These are phyloP conservation scores for Knoxia roxburghii DNA, from an alignment of 257 asterid species.

Conservation along the genomic window DNA sequence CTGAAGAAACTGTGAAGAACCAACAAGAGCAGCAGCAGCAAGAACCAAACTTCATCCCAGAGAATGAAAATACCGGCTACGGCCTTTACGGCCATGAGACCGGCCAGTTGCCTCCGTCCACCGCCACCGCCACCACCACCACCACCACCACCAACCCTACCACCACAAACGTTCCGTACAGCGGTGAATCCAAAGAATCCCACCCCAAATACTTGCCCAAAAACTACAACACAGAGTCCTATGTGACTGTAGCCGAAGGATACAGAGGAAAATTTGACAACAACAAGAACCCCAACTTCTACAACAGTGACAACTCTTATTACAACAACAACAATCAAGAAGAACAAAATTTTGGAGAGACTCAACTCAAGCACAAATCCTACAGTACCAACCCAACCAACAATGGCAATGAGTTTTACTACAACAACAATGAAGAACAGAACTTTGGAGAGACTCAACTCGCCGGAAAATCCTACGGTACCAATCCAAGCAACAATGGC, in stretches of 20 bases:
- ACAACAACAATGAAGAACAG: constrained; percentile 25
- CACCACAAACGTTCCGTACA: constrained; percentile 5
- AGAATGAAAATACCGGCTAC: constrained; percentile 49
- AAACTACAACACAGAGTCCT: constrained; percentile 73
- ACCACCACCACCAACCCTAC: constrained; percentile 2
- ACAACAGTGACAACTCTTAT: constrained; percentile 14
- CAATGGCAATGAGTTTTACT: constrained; percentile 10
- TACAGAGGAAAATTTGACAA: constrained; percentile 1
- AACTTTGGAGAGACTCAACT: too few species aligned
- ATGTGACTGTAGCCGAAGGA: constrained; percentile 53
- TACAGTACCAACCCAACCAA: constrained; percentile 18
- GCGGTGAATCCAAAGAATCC: constrained; percentile 18
- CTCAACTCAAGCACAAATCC: background rate
- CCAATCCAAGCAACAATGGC: constrained; percentile 8
- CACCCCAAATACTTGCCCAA: constrained; percentile 58
- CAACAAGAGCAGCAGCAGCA: constrained; percentile 39
- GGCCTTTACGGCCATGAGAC: constrained; percentile 79
- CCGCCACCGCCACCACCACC: constrained; percentile 29
- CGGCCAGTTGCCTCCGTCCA: constrained; percentile 58
- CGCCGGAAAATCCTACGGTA: constrained; percentile 7
- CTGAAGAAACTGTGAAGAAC: constrained; percentile 15
- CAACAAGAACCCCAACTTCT: constrained; percentile 13
- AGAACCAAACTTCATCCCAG: constrained; percentile 53
- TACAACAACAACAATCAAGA: constrained; percentile 18
- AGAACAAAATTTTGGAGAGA: constrained; percentile 13